Percentiles rank a stretch among this genome's conserved stretches.
These are phyloP conservation scores for Talaromyces atroroseus DNA, from an alignment of 2,329 filamentous ascomycete genomes.

Conservation along the genomic window DNA sequence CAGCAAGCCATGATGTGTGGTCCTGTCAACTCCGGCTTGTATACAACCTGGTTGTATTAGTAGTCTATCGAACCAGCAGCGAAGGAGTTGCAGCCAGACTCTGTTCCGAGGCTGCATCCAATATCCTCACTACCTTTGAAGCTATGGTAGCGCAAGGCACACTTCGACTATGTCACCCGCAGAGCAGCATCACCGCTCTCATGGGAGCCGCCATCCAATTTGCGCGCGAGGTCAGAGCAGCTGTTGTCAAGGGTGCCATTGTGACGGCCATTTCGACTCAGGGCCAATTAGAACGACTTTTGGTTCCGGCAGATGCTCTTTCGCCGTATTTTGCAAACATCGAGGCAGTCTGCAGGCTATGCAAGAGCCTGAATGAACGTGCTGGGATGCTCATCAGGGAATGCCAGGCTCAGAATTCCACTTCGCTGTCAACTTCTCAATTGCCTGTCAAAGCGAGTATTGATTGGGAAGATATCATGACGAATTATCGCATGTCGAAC, in stretches of 20 bases:
- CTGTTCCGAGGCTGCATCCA: constrained; percentile 3
- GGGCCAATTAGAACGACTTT: not conserved
- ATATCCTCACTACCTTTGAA: constrained; percentile 2
- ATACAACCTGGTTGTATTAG: constrained; percentile 1
- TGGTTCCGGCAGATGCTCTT: not conserved
- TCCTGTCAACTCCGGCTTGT: constrained; percentile 2
- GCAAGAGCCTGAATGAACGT: not conserved
- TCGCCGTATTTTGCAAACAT: not conserved
- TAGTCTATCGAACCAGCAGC: not conserved
- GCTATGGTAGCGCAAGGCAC: not conserved
- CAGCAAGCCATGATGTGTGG: constrained; percentile 1
- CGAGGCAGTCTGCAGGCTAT: not conserved
- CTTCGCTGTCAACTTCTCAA: too few species aligned
- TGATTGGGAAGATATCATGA: constrained; percentile 2
- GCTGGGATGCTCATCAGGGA: not conserved
- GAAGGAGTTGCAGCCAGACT: not conserved
- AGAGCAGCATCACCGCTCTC: not conserved
- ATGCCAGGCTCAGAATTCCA: not conserved
- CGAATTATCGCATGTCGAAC: not conserved
- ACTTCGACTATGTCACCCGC: constrained; percentile 5
- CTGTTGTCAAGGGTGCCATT: not conserved
- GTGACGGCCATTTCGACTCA: not conserved
- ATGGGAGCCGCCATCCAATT: constrained; percentile 7
- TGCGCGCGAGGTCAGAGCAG: not conserved
- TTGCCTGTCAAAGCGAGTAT: not conserved